Conservation (phyloP, 2,329 filamentous ascomycete genomes). For the Sclerotinia subarctica region DNA sequence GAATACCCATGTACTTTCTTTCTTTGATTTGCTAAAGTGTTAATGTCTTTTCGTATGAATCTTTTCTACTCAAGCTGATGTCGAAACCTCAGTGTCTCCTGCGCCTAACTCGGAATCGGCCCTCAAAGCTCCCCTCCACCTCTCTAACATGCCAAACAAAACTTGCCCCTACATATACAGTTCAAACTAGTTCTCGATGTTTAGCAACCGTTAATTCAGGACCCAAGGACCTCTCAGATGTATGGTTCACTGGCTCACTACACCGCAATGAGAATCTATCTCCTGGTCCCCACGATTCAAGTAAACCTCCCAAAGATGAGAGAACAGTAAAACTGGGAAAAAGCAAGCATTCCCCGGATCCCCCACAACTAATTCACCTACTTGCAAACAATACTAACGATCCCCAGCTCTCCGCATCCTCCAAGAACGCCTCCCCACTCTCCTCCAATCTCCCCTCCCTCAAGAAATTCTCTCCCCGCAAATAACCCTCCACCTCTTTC, state of each 20-base stretch:
- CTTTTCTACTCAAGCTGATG: conserved; percentile 34
- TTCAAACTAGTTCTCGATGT: conserved; percentile 23
- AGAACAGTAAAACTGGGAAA: conserved; percentile 53
- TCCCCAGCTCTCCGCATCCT: conserved; percentile 58
- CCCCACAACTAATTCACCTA: not conserved
- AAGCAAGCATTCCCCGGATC: conserved; percentile 29
- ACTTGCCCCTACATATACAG: not conserved
- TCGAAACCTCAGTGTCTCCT: conserved; percentile 32
- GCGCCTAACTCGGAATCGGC: conserved; percentile 23
- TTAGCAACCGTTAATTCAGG: conserved; percentile 33
- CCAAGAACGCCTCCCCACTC: conserved; percentile 63
- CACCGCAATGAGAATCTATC: conserved; percentile 24
- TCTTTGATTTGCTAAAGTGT: conserved; percentile 9
- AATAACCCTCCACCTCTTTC: conserved; percentile 68
- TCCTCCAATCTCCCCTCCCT: conserved; percentile 65
- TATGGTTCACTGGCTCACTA: conserved; percentile 46
- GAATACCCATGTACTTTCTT: not conserved
- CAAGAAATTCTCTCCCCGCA: conserved; percentile 74
- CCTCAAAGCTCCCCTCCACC: conserved; percentile 21
- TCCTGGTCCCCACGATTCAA: not conserved
- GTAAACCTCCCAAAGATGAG: conserved; percentile 47
- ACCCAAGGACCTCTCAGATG: conserved; percentile 37
- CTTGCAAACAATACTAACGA: conserved; percentile 19
- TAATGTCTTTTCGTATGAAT: conserved; percentile 27
- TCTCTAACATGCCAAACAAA: conserved; percentile 14